These are phyloP conservation scores for Irpex sp. DNA, from an alignment of 1,284 basidiomycete species.

Conservation along the genomic window DNA sequence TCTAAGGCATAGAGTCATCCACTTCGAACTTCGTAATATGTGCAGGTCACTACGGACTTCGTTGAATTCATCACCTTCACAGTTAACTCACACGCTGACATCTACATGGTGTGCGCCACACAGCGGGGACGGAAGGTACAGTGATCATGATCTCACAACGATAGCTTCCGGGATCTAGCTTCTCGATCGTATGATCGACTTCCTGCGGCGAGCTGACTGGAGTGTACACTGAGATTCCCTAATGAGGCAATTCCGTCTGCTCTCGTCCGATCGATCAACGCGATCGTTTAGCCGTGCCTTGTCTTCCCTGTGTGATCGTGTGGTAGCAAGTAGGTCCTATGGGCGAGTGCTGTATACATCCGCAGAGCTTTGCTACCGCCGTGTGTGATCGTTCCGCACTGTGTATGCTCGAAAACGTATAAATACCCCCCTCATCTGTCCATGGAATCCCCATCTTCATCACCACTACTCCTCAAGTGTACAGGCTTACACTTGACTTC, in stretches of 20 bases:
- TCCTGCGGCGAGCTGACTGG: neutral
- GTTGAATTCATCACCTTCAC: neutral
- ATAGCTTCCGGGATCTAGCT: neutral
- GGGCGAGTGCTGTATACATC: neutral
- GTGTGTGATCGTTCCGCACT: neutral
- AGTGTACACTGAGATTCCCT: neutral
- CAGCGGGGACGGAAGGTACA: neutral
- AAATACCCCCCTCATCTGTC: neutral
- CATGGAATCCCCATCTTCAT: neutral
- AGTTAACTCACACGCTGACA: neutral
- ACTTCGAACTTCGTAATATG: neutral
- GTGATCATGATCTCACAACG: neutral
- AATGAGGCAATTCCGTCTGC: neutral
- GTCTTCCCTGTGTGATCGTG: neutral
- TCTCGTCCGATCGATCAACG: neutral
- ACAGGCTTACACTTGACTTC: constrained; percentile 10
- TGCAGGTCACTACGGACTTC: neutral
- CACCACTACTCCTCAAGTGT: constrained; percentile 10
- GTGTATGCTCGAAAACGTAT: constrained; percentile 2
- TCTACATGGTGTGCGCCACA: constrained; percentile 1
- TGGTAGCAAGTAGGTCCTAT: neutral
- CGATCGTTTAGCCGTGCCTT: neutral
- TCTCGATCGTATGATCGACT: neutral
- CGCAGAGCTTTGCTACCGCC: neutral
- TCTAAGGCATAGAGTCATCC: neutral